Evolutionary conservation across 108 stramenopile species (phyloP).

Genomic region (Stephanodiscus minutulus): DNA sequence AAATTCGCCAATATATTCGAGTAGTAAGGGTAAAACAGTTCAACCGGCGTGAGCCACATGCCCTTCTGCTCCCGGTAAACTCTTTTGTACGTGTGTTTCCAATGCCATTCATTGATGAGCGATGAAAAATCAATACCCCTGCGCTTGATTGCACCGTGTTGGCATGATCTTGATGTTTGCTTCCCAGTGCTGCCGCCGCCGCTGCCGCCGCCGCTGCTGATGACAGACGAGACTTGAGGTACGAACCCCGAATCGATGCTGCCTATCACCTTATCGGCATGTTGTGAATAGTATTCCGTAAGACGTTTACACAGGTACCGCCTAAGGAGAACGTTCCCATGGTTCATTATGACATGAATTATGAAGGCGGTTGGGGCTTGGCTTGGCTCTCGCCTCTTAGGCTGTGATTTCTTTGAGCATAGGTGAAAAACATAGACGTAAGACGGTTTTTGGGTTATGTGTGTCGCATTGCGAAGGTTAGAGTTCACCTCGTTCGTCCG

Average conservation of each 20-base stretch:
- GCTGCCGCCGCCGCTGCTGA: slow-evolving; percentile 1
- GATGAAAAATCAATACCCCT: slow-evolving; percentile 49
- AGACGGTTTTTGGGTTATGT: no score
- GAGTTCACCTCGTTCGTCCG: no score
- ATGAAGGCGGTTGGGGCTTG: no score
- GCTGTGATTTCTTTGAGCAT: no score
- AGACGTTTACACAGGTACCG: slow-evolving; percentile 38
- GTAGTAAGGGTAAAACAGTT: slow-evolving; percentile 77
- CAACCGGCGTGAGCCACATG: slow-evolving; percentile 88
- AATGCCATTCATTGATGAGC: slow-evolving; percentile 78
- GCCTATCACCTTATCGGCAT: slow-evolving; percentile 47
- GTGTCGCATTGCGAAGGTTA: no score
- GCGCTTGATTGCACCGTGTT: not conserved
- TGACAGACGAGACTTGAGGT: slow-evolving; percentile 1
- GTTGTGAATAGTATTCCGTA: slow-evolving; percentile 46
- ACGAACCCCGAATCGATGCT: slow-evolving; percentile 22
- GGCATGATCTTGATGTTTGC: slow-evolving; percentile 2
- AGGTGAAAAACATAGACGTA: no score
- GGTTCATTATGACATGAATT: slow-evolving; percentile 2
- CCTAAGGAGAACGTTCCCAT: slow-evolving; percentile 19
- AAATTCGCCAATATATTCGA: slow-evolving; percentile 77
- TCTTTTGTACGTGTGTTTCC: slow-evolving; percentile 54
- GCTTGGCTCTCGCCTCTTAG: no score
- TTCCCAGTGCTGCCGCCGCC: not conserved
- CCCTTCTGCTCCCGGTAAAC: slow-evolving; percentile 71